Evolutionary conservation across 305 asterid genomes (phyloP).

Genomic region (Solanum hybrid): DNA sequence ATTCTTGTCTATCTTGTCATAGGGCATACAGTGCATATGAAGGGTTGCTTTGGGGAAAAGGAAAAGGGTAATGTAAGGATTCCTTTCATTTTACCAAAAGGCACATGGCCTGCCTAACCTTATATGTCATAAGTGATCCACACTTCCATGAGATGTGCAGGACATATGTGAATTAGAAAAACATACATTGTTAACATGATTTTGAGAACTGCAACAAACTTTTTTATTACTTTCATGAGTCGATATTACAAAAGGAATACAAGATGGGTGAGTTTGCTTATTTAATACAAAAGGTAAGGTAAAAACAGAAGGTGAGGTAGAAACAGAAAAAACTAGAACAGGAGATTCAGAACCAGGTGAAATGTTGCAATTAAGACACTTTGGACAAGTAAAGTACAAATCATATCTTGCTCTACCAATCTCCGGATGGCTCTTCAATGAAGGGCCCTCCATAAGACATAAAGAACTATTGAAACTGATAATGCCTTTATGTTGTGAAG

Average conservation of each 20-base stretch:
- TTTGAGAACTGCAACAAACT: not conserved
- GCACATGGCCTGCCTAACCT: too few relatives aligned
- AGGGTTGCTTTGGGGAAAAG: not conserved
- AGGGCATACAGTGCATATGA: not conserved
- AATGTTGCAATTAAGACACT: not conserved
- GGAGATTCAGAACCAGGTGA: not conserved
- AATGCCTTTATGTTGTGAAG: not conserved
- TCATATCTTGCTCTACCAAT: not conserved
- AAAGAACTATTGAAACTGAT: not conserved
- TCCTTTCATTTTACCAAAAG: not conserved
- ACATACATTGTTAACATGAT: not conserved
- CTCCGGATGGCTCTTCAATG: not conserved
- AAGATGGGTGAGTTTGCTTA: not conserved
- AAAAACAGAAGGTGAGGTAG: not conserved
- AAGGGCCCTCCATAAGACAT: not conserved
- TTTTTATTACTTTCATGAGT: not conserved
- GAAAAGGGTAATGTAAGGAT: not conserved
- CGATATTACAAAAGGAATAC: not conserved
- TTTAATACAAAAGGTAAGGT: not conserved
- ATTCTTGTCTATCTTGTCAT: not conserved
- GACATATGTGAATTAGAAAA: not conserved
- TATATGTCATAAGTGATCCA: not conserved
- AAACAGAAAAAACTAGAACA: not conserved
- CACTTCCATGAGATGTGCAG: not conserved
- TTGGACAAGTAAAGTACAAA: not conserved